Evolutionary conservation across 352 stramenopile species (phyloP), one percentile per base, ranked within the genome.

Genomic region (Phytophthora boehmeriae): DNA sequence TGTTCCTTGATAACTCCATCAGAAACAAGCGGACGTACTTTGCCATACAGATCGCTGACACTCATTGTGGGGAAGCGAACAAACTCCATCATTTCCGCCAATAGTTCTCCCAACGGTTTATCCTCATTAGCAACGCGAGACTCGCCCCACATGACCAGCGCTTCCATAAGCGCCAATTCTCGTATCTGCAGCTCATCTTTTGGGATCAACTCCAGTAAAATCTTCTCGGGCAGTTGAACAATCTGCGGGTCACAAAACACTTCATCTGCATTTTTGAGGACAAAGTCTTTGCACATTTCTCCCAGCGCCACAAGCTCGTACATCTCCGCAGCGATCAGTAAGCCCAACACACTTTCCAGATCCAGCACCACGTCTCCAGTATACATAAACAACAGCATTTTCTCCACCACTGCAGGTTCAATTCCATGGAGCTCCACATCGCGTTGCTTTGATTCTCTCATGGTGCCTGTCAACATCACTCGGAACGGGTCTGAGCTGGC

Each of bases 21-120:
- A 16, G 72, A 69, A 14, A 93, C 85, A 1, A 95, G 75, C 2
- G 83, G 83, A 3, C 80, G 80, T 30, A 95, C 87, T 84, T 93
- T 95, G 35, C 87, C 83, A 41, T 95, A 93, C 8, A 96, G 52
- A 54, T 92, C 85, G 27, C 82, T 88, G 38, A 96, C 87, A 41
- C 83, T 96, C 87, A 96, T 96, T 0, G 85, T 93, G 9, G 85
- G 80, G 55, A 93, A 96, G 25, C 87, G 85, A 44, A 96, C 79
- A 46, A 87, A 83, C 64, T 93, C 78, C 83, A 94, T 92, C 44
- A 93, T 74, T 39, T 94, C 87, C 0, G 62, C 64, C 23, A 96
- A 56, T 39, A 94, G 73, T 23, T 83, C 69, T 8, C 84, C 58
- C 23, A 94, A 58, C 9, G 72, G 47, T 4, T 75, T 72, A 10